These are phyloP conservation scores for Cercis canadensis DNA, from an alignment of 306 rosid genomes.

Conservation along the genomic window DNA sequence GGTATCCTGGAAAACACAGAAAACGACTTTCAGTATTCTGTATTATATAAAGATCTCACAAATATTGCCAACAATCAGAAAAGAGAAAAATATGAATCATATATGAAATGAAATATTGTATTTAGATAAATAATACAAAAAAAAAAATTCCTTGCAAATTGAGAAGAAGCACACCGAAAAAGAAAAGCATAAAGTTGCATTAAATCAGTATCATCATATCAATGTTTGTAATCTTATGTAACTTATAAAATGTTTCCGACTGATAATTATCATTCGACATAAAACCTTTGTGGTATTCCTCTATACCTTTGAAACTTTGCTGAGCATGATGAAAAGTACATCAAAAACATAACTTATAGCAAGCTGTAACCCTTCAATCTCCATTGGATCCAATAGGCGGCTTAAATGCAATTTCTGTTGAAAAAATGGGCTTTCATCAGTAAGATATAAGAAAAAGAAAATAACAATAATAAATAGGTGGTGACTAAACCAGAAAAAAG, in stretches of 20 bases:
- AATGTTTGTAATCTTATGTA: constrained; percentile 24
- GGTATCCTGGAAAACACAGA: constrained; percentile 64
- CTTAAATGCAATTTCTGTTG: constrained; percentile 73
- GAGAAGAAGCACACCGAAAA: constrained; percentile 5
- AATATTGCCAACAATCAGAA: constrained; percentile 22
- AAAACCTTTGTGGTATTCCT: constrained; percentile 13
- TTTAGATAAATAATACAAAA: constrained; percentile 4
- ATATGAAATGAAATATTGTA: not conserved
- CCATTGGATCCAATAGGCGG: constrained; percentile 75
- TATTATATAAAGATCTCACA: constrained; percentile 22
- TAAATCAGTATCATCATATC: constrained; percentile 14
- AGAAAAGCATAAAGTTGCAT: constrained; percentile 32
- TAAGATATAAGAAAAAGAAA: constrained; percentile 30
- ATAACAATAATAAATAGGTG: constrained; percentile 24
- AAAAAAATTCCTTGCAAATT: constrained; percentile 25
- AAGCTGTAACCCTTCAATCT: constrained; percentile 82
- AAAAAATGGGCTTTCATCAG: constrained; percentile 33
- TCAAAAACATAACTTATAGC: constrained; percentile 78
- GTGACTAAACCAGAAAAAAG: constrained; percentile 33
- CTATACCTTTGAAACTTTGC: constrained; percentile 77
- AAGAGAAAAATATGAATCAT: constrained; percentile 14
- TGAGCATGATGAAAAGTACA: constrained; percentile 66
- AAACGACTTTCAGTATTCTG: constrained; percentile 34
- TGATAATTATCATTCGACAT: constrained; percentile 23
- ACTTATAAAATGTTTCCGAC: constrained; percentile 34